Evolutionary conservation across 2,329 filamentous ascomycete species (phyloP).

Genomic region (Penicillium sclerotiorum): DNA sequence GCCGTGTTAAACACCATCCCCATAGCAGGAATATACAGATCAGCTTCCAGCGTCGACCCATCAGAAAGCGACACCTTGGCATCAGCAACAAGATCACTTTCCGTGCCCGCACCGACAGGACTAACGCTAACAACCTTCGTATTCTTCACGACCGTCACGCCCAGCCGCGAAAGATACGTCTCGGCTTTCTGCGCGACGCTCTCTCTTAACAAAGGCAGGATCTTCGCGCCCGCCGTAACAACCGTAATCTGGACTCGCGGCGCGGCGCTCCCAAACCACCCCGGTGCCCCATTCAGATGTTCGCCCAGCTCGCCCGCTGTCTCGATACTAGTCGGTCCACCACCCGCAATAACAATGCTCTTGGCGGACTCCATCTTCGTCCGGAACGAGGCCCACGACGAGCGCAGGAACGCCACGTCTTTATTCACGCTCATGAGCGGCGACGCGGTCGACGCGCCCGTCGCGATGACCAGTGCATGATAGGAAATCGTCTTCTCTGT

Average conservation of each 20-base stretch:
- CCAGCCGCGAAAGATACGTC: conserved; percentile 45
- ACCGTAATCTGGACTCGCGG: conserved; percentile 52
- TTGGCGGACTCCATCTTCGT: conserved; percentile 43
- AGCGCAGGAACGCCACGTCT: conserved; percentile 37
- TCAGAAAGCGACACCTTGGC: conserved; percentile 44
- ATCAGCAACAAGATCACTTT: conserved; percentile 24
- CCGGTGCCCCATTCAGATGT: conserved; percentile 51
- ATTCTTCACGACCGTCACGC: conserved; percentile 52
- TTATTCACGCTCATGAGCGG: conserved; percentile 47
- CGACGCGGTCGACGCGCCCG: conserved; percentile 50
- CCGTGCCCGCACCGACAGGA: conserved; percentile 33
- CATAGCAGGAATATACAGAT: conserved; percentile 54
- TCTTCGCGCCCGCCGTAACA: conserved; percentile 40
- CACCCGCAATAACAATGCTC: conserved; percentile 45
- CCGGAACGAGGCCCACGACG: conserved; percentile 46
- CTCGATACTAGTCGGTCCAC: conserved; percentile 45
- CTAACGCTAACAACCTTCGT: conserved; percentile 38
- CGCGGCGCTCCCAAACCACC: conserved; percentile 41
- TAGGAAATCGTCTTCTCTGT: conserved; percentile 33
- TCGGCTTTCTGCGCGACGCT: conserved; percentile 48
- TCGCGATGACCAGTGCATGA: conserved; percentile 54
- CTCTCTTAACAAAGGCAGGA: conserved; percentile 47
- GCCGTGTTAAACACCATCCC: conserved; percentile 47
- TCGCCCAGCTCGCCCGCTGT: conserved; percentile 56
- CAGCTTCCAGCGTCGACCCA: conserved; percentile 44